Evolutionary conservation across 805 yeast species (phyloP).

Genomic region (Saccharomycopsis capsularis): DNA sequence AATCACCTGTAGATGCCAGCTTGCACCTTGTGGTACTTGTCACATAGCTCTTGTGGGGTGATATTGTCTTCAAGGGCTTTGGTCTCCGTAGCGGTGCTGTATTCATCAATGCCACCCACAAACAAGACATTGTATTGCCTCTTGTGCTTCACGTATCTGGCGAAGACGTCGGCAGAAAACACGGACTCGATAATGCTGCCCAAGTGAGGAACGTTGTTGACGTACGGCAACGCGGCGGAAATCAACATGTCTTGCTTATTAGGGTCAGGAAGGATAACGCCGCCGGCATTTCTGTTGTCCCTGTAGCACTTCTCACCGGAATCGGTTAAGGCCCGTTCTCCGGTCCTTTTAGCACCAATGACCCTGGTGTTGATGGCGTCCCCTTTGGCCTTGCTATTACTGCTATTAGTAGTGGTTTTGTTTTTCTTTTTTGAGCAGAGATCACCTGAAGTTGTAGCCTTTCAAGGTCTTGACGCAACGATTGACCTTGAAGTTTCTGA

Average conservation of each 20-base stretch:
- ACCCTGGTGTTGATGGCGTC: slow-evolving; percentile 11
- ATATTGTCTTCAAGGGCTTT: slow-evolving; percentile 92
- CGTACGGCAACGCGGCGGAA: slow-evolving; percentile 96
- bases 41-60: slow-evolving; percentile 84
- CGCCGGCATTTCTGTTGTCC: slow-evolving; percentile 23
- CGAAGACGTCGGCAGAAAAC: slow-evolving; percentile 85
- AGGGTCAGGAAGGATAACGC: slow-evolving; percentile 53
- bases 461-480: slow-evolving; percentile 15
- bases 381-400: not conserved
- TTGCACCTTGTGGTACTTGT: slow-evolving; percentile 82
- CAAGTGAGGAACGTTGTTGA: slow-evolving; percentile 95
- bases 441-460: slow-evolving; percentile 6
- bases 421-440: slow-evolving; percentile 15
- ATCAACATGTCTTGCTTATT: slow-evolving; percentile 76
- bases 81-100: slow-evolving; percentile 99
- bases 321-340: slow-evolving; percentile 7
- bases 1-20: slow-evolving; percentile 94
- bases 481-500: slow-evolving; percentile 10
- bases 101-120: slow-evolving; percentile 97
- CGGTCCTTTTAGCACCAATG: slow-evolving; percentile 15
- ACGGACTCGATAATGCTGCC: slow-evolving; percentile 97
- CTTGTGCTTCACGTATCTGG: slow-evolving; percentile 74
- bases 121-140: slow-evolving; percentile 82
- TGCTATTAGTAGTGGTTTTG: slow-evolving; percentile 3
- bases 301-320: not conserved